Conservation (phyloP, 2,329 filamentous ascomycete genomes). For the Cytospora leucostoma region DNA sequence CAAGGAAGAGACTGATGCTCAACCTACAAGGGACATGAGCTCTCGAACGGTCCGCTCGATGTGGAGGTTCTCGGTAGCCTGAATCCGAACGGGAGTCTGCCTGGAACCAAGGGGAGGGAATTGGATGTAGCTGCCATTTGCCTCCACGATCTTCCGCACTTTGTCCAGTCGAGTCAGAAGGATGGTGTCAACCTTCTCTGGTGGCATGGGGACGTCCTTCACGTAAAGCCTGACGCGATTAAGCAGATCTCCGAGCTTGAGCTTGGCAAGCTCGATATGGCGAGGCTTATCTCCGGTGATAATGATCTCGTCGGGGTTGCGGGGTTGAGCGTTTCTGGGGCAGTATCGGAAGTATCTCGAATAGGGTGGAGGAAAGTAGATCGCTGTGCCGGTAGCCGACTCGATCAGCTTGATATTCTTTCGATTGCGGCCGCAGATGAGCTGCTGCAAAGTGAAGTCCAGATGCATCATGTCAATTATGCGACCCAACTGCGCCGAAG, state of each 20-base stretch:
- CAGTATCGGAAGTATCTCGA: constrained; percentile 89
- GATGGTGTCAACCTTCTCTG: constrained; percentile 93
- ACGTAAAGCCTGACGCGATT: constrained; percentile 79
- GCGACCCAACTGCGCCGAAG: constrained; percentile 61
- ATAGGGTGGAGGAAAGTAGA: constrained; percentile 96
- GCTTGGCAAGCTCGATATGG: constrained; percentile 84
- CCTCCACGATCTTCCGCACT: constrained; percentile 95
- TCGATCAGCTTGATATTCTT: constrained; percentile 99
- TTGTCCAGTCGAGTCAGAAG: constrained; percentile 90
- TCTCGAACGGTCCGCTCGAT: constrained; percentile 94
- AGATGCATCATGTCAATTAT: constrained; percentile 78
- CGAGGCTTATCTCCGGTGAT: constrained; percentile 89
- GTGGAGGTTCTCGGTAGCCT: constrained; percentile 89
- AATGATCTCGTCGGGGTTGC: constrained; percentile 87
- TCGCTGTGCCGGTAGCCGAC: constrained; percentile 90
- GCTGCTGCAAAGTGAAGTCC: constrained; percentile 84
- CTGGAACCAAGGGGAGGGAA: constrained; percentile 87
- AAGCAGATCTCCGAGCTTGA: constrained; percentile 85
- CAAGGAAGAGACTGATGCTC: constrained; percentile 13
- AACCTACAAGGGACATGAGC: constrained; percentile 84
- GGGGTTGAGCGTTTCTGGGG: constrained; percentile 75
- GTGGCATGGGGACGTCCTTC: constrained; percentile 88
- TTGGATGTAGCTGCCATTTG: constrained; percentile 92
- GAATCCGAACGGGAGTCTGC: constrained; percentile 81
- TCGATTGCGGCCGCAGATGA: constrained; percentile 88